These are phyloP conservation scores for Filosporella fistucella DNA, from an alignment of 495 filamentous ascomycete species.

Conservation along the genomic window DNA sequence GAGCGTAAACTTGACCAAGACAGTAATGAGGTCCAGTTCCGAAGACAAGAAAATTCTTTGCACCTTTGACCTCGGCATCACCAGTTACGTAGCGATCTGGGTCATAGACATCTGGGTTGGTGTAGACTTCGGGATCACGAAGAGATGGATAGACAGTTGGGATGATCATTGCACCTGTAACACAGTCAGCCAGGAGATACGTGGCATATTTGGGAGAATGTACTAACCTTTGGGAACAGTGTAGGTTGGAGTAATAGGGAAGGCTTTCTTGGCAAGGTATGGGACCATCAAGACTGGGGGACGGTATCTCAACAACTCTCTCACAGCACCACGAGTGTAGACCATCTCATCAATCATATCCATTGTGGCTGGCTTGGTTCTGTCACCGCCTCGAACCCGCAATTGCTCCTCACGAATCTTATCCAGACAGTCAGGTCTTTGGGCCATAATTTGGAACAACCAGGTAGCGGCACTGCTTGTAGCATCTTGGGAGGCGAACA, in stretches of 20 bases:
- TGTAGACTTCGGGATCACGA: slow-evolving; percentile 90
- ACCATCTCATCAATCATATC: slow-evolving; percentile 83
- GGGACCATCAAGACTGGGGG: slow-evolving; percentile 98
- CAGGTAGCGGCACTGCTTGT: slow-evolving; percentile 90
- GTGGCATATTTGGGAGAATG: too few species aligned
- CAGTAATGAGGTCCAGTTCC: slow-evolving; percentile 97
- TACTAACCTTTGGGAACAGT: slow-evolving; percentile 76
- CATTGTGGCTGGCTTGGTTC: slow-evolving; percentile 63
- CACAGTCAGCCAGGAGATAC: background rate
- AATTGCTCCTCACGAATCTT: slow-evolving; percentile 92
- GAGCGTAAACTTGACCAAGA: slow-evolving; percentile 91
- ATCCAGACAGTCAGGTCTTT: slow-evolving; percentile 86
- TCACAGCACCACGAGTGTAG: slow-evolving; percentile 89
- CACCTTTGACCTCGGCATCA: slow-evolving; percentile 76
- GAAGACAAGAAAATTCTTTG: slow-evolving; percentile 97
- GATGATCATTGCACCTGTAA: slow-evolving; percentile 79
- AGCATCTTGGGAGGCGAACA: slow-evolving; percentile 97
- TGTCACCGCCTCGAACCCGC: slow-evolving; percentile 70
- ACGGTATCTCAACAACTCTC: slow-evolving; percentile 91
- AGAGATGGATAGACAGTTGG: slow-evolving; percentile 86
- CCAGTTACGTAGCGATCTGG: slow-evolving; percentile 93
- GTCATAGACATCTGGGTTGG: slow-evolving; percentile 81
- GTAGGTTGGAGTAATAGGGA: slow-evolving; percentile 85
- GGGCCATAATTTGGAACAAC: slow-evolving; percentile 92
- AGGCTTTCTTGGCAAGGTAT: slow-evolving; percentile 90